A percentile compares a stretch with the other conserved stretches of the same genome.
phyloP scores from a whole-genome alignment of 2,329 filamentous ascomycete species.

The Graphiopsis chlorocephala region DNA sequence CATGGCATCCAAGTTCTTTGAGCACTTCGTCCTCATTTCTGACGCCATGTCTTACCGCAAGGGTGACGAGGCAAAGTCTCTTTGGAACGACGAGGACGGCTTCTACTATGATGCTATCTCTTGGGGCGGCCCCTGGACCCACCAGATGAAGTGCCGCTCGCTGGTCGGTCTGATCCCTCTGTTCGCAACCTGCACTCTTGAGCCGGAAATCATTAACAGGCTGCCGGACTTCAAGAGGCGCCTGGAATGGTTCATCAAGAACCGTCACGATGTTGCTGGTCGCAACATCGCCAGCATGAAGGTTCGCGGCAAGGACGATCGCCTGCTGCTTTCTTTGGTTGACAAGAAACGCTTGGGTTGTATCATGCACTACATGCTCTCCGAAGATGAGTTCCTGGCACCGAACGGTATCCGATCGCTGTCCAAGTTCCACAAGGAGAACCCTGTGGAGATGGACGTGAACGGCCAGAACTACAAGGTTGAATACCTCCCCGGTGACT shows the following conservation, averaged over 20 bases:
- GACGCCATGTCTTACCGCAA: constrained; percentile 83
- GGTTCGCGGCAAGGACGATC: constrained; percentile 84
- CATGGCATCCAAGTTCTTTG: constrained; percentile 96
- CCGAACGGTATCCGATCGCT: constrained; percentile 87
- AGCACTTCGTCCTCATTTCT: constrained; percentile 96
- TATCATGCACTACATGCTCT: constrained; percentile 87
- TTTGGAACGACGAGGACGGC: constrained; percentile 95
- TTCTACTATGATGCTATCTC: constrained; percentile 99
- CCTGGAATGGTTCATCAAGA: constrained; percentile 89
- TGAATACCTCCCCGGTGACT: constrained; percentile 89
- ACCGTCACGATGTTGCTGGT: constrained; percentile 81
- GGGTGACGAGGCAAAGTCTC: constrained; percentile 70
- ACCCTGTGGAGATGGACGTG: constrained; percentile 93
- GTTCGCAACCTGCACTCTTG: constrained; percentile 86
- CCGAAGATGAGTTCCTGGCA: constrained; percentile 89
- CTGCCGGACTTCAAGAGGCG: constrained; percentile 91
- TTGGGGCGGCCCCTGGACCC: constrained; percentile 88
- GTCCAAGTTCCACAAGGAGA: constrained; percentile 84
- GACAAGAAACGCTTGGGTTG: constrained; percentile 88
- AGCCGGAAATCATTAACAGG: constrained; percentile 89
- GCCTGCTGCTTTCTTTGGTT: constrained; percentile 83
- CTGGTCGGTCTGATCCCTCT: constrained; percentile 91
- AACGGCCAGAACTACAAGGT: constrained; percentile 88
- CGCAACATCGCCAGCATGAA: constrained; percentile 93
- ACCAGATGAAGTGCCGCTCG: constrained; percentile 87